Evolutionary conservation across 441 rosid species (phyloP).

Genomic region (Rhodomyrtus psidioides): DNA sequence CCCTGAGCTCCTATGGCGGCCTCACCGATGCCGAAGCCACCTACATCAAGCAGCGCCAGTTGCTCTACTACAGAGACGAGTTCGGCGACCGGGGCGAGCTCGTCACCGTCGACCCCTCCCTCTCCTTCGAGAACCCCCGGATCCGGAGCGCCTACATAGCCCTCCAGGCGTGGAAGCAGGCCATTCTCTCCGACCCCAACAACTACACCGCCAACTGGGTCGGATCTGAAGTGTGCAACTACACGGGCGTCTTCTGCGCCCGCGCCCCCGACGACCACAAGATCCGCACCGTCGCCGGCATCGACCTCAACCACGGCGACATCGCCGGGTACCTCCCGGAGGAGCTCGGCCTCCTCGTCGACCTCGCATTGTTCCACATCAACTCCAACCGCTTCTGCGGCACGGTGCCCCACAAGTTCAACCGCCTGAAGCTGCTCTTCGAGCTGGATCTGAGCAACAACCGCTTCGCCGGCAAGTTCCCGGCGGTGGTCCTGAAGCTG

Average conservation of each 20-base stretch:
- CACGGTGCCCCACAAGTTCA: conserved; percentile 63
- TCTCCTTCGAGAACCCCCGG: conserved; percentile 57
- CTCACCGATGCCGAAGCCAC: conserved; percentile 49
- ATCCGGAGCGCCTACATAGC: conserved; percentile 73
- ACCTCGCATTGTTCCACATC: conserved; percentile 90
- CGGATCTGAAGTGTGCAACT: conserved; percentile 70
- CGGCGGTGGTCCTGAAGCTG: conserved; percentile 49
- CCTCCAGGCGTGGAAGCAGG: conserved; percentile 88
- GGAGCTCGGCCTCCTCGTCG: conserved; percentile 74
- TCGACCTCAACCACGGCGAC: conserved; percentile 89
- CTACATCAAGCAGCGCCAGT: conserved; percentile 71
- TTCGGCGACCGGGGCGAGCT: conserved; percentile 79
- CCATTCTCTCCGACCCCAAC: conserved; percentile 77
- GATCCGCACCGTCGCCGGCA: conserved; percentile 78
- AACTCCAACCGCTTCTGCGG: conserved; percentile 90
- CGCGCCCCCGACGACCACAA: conserved; percentile 46
- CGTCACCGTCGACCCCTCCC: conserved; percentile 67
- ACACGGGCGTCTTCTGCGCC: conserved; percentile 64
- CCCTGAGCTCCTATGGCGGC: conserved; percentile 27
- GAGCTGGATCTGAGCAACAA: conserved; percentile 98
- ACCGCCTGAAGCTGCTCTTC: conserved; percentile 39
- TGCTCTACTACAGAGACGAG: conserved; percentile 83
- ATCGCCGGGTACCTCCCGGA: conserved; percentile 87
- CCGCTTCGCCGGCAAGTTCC: conserved; percentile 82
- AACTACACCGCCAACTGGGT: conserved; percentile 65